Evolutionary conservation across 257 asterid genomes (phyloP), one percentile per base, ranked within the genome.

Genomic region (Solanum clarkiae): DNA sequence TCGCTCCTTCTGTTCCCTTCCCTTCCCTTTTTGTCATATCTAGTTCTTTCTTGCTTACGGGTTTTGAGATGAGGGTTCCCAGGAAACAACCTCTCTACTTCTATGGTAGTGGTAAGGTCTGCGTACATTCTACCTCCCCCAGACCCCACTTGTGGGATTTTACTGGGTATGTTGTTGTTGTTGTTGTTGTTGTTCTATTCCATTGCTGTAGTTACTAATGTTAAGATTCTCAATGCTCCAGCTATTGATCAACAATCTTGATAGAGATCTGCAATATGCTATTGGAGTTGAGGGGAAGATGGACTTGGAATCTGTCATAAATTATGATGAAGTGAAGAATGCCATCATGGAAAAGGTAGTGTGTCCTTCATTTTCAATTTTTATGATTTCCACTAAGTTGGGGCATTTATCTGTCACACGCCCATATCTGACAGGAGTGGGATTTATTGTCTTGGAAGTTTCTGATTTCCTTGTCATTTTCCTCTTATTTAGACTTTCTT

Each of bases 231-330:
- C 88, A 62, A 87, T 81, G 42, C 84, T 89, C 36, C 94, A 96
- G 99, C 91, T 86, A 93, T 89, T 96, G 81, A 89, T 95, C 86
- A 93, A 93, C 69, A 96, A 96, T 86, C 99, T 96, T 88, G 99
- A 96, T 86, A 96, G 99, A 8, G 99, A 96, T 92, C 95, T 96
- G 89, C 98, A 96, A 85, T 96, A 95, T 91, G 98, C 99, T 86
- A 93, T 96, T 82, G 88, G 81, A 87, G 98, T 94, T 88, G 99
- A 96, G 91, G 99, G 99, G 51, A 95, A 96, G 91, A 84, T 92
- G 97, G 95, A 95, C 86, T 81, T 94, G 88, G 95, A 96, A 80
- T 87, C 93, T 71, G 93, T 96, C 86, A 71, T 92, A 83, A 96
- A 96, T 88, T 96, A 96, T 89, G 95, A 90, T 10, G 99, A 96